phyloP scores from a whole-genome alignment of 2,329 filamentous ascomycete genomes.

The Clonostachys rosea region DNA sequence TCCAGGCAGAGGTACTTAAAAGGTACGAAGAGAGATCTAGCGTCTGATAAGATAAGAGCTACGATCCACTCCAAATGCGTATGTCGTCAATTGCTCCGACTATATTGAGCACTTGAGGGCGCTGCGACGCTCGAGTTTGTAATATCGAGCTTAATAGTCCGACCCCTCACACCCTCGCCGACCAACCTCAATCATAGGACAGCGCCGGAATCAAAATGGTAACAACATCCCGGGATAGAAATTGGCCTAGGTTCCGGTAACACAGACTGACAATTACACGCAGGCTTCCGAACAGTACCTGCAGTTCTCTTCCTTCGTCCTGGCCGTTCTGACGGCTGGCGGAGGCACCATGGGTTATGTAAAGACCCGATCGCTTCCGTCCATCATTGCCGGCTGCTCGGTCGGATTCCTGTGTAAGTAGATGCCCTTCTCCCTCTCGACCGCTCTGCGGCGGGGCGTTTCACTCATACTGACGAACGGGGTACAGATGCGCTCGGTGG shows the following conservation, averaged over 20 bases:
- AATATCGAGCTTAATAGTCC: background rate
- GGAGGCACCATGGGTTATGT: constrained; percentile 86
- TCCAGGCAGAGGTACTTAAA: no score
- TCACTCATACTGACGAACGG: constrained; percentile 1
- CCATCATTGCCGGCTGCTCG: constrained; percentile 75
- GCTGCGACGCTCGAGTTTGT: background rate
- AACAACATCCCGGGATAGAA: no score
- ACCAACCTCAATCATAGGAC: no score
- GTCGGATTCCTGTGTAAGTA: constrained; percentile 64
- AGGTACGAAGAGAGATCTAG: no score
- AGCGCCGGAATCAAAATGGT: no score
- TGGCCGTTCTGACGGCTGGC: constrained; percentile 77
- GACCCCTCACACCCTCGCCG: no score
- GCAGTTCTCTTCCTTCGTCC: constrained; percentile 64
- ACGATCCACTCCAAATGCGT: background rate
- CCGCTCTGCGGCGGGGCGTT: background rate
- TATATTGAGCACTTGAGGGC: background rate
- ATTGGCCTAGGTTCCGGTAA: no score
- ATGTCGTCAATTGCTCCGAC: background rate
- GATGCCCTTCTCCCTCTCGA: no score
- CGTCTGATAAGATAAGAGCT: no score
- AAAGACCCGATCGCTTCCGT: constrained; percentile 81
- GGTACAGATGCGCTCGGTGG: constrained; percentile 68
- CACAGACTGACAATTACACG: no score
- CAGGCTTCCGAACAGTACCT: background rate